Conservation (phyloP, 345 rosid species). For the Brassica rapa region DNA sequence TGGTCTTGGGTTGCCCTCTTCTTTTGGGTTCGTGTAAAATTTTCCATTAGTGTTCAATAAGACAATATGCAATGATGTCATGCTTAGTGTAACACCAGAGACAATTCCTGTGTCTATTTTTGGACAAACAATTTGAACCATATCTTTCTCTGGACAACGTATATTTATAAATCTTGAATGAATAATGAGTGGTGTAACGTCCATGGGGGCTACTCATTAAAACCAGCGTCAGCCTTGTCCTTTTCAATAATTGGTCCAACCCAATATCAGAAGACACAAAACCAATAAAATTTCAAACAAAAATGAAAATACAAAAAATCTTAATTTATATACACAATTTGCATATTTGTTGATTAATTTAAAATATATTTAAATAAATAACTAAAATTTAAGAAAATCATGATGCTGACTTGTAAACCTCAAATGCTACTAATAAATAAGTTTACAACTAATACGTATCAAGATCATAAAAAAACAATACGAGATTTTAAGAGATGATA, state of each 20-base stretch:
- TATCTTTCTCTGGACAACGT: not conserved
- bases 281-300: not conserved
- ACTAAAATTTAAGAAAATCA: not conserved
- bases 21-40: not conserved
- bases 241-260: constrained; percentile 32
- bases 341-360: not conserved
- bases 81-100: constrained; percentile 8
- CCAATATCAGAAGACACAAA: not conserved
- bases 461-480: constrained; percentile 8
- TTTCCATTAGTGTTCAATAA: not conserved
- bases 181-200: constrained; percentile 13
- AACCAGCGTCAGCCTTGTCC: constrained; percentile 30
- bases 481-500: not conserved
- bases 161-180: not conserved
- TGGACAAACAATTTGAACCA: constrained; percentile 30
- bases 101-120: constrained; percentile 5
- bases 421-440: not conserved
- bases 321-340: not conserved
- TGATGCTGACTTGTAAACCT: not conserved
- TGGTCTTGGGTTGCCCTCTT: constrained; percentile 12
- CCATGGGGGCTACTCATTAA: constrained; percentile 34
- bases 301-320: not conserved
- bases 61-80: constrained; percentile 2
- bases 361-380: too few relatives aligned
- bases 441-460: not conserved